These are phyloP conservation scores for Friedmanniomyces simplex DNA, from an alignment of 495 filamentous ascomycete genomes.

Conservation along the genomic window DNA sequence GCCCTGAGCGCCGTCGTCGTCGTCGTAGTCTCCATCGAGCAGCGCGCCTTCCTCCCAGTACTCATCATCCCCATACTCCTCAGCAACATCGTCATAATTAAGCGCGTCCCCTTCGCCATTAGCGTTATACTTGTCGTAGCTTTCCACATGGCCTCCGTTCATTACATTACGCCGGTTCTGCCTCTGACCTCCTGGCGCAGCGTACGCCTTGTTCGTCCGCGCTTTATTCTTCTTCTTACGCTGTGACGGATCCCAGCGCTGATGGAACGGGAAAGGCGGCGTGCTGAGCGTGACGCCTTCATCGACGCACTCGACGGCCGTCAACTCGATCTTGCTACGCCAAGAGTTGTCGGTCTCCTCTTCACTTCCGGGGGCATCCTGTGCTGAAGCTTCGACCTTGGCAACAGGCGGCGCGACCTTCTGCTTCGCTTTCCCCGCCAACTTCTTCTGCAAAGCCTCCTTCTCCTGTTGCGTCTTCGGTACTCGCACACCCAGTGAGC, in stretches of 20 bases:
- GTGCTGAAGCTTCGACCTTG: constrained; percentile 20
- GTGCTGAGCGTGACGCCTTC: constrained; percentile 43
- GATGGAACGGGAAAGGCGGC: constrained; percentile 82
- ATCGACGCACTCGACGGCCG: constrained; percentile 73
- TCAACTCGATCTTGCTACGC: constrained; percentile 60
- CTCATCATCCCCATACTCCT: constrained; percentile 32
- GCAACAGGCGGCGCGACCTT: neutral
- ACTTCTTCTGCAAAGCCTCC: constrained; percentile 46
- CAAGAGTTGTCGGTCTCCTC: constrained; percentile 43
- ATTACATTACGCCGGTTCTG: constrained; percentile 30
- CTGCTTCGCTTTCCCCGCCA: constrained; percentile 26
- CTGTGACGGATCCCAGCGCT: constrained; percentile 77
- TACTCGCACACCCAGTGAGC: constrained; percentile 56
- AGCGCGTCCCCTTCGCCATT: constrained; percentile 27
- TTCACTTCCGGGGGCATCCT: constrained; percentile 11
- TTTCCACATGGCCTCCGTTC: constrained; percentile 18
- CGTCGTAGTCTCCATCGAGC: constrained; percentile 31
- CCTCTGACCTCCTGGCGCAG: constrained; percentile 37
- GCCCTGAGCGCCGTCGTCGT: constrained; percentile 28
- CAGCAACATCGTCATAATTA: constrained; percentile 31
- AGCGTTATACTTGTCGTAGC: constrained; percentile 21
- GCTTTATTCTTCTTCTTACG: constrained; percentile 26
- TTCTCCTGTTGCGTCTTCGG: constrained; percentile 61
- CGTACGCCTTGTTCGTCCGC: constrained; percentile 41
- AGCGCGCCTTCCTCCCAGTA: constrained; percentile 24